These are phyloP conservation scores for Phytopythium chamaehyphon DNA, from an alignment of 352 stramenopile species.

Conservation along the genomic window DNA sequence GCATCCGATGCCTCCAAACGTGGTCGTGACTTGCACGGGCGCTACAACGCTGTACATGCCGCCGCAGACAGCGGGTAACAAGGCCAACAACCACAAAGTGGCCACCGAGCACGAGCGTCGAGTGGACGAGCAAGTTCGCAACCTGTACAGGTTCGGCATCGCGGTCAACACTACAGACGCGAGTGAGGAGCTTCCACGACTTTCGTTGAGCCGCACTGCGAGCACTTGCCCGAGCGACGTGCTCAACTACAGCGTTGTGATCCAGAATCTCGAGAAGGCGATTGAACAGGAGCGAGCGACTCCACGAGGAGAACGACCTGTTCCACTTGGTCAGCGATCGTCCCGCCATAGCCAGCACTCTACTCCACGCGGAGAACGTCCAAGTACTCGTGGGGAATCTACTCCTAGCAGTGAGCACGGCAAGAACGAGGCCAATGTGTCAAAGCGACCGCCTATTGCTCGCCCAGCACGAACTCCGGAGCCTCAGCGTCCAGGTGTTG, in stretches of 20 bases:
- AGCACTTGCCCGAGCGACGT: conserved; percentile 60
- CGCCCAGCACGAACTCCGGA: no score
- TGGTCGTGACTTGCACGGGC: conserved; percentile 34
- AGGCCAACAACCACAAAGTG: conserved; percentile 3
- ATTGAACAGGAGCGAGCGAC: conserved; percentile 14
- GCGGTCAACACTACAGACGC: conserved; percentile 20
- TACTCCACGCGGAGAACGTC: no score
- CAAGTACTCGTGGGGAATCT: no score
- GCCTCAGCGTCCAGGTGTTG: conserved; percentile 16
- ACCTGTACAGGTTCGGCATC: conserved; percentile 58
- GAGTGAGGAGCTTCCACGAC: conserved; percentile 1
- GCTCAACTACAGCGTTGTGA: conserved; percentile 57
- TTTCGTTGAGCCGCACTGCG: conserved; percentile 30
- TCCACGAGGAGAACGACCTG: conserved; percentile 5
- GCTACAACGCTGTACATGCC: conserved; percentile 56
- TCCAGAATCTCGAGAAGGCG: conserved; percentile 52
- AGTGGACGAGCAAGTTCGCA: conserved; percentile 55
- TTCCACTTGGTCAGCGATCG: conserved; percentile 2
- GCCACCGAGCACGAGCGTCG: conserved; percentile 20
- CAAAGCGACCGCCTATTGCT: no score
- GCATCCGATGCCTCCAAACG: conserved; percentile 4
- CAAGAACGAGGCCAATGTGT: no score
- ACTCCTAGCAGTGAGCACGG: no score
- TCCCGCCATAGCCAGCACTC: no score
- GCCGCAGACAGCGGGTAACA: neutral